These are phyloP conservation scores for Avena atlantica DNA, from an alignment of 176 grass and related monocot species.

Conservation along the genomic window DNA sequence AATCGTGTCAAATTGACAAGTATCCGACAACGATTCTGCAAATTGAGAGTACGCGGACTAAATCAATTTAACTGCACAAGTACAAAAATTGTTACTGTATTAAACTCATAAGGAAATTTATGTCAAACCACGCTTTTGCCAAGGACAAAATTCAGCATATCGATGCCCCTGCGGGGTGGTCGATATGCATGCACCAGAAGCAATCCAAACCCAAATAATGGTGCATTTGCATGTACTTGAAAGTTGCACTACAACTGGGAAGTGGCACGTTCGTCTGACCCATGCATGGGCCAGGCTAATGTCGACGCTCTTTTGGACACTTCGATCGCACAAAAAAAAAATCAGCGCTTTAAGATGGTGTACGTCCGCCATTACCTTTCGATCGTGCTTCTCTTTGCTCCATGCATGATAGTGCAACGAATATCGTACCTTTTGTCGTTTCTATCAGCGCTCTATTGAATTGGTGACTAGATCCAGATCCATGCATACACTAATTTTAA, in stretches of 20 bases:
- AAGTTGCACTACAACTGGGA: neutral
- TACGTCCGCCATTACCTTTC: neutral
- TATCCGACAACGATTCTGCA: no score
- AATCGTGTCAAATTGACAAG: no score
- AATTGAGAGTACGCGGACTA: no score
- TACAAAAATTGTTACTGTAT: no score
- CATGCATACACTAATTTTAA: neutral
- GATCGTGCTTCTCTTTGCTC: neutral
- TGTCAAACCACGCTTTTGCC: no score
- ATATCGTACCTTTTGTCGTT: neutral
- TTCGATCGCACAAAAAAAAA: neutral
- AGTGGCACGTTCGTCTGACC: neutral
- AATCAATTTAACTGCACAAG: no score
- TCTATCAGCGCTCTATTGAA: neutral
- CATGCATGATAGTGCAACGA: neutral
- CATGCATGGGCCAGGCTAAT: constrained; percentile 7
- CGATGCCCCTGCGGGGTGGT: no score
- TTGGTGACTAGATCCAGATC: neutral
- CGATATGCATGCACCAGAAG: no score
- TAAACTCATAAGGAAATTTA: no score
- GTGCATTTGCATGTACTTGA: no score
- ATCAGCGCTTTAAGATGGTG: neutral
- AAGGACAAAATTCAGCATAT: no score
- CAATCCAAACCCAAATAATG: no score
- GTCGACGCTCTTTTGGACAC: constrained; percentile 23